Evolutionary conservation across 371 early-diverging fungal species (phyloP), one percentile per base, ranked within the genome.

Genomic region (Cokeromyces recurvatus): DNA sequence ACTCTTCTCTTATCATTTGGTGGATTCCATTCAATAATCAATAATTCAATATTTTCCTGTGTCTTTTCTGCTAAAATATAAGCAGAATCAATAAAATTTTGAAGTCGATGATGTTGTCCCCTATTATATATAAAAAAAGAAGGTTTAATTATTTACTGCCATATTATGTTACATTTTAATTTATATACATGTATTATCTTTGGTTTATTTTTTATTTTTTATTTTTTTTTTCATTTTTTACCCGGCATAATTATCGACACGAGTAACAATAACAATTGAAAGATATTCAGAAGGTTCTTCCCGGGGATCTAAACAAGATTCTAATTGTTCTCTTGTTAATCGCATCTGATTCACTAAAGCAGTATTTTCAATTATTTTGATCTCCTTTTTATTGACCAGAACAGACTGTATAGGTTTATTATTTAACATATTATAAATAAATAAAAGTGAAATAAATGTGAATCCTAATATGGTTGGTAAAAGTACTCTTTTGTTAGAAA

Each of bases 11-110:
- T 49, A 16, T 60, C 48, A 10, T 56, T 32, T 0, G 61, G 58
- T 20, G 73, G 73, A 43, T 72, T 72, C 73, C 73, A 72, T 48
- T 72, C 73, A 34, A 72, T 29, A 34, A 72, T 57, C 9, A 72
- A 36, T 12, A 72, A 42, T 29, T 72, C 73, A 16, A 66, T 72
- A 10, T 51, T 43, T 1, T 59, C 57, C 31, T 53, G 46, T 10
- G 73, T 68, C 12, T 61, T 60, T 41, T 66, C 66, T 8, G 73
- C 73, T 46, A 72, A 34, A 5, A 62, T 36, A 23, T 38, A 68
- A 4, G 73, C 64, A 41, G 64, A 64, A 43, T 72, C 73, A 39
- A 72, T 72, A 24, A 68, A 57, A 43, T 72, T 72, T 29, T 72
- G 73, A 25, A 72, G 42, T 19, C 68, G 53, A 38, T 65, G 66